Conservation (phyloP, 192 early-diverging fungal species). For the Kickxella alabastrina region DNA sequence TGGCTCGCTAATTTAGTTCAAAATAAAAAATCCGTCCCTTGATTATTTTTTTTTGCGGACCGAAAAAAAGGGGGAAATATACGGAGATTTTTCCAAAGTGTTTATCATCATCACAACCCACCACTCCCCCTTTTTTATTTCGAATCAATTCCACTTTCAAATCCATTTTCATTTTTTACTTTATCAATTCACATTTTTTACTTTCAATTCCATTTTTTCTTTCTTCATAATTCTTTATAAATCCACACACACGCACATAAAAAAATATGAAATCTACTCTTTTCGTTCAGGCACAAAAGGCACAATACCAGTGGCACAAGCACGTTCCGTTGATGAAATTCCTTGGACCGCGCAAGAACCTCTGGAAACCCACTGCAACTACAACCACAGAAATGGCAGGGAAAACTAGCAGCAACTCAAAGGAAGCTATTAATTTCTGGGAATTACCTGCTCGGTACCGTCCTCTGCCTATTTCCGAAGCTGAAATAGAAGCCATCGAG, state of each 20-base stretch:
- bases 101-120: neutral
- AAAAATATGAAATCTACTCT: constrained; percentile 19
- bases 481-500: constrained; percentile 51
- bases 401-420: neutral
- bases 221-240: too few relatives aligned
- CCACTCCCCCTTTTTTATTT: neutral
- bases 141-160: neutral
- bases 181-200: neutral
- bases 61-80: too few relatives aligned
- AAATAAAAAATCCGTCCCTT: too few relatives aligned
- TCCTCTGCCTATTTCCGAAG: constrained; percentile 32
- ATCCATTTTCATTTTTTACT: neutral
- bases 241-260: too few relatives aligned
- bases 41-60: too few relatives aligned
- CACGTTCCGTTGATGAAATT: constrained; percentile 49
- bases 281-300: constrained; percentile 18
- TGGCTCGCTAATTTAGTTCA: too few relatives aligned
- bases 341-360: constrained; percentile 37
- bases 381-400: constrained; percentile 5
- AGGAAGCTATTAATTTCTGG: constrained; percentile 44
- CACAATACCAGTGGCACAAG: constrained; percentile 45
- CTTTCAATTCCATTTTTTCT: too few relatives aligned
- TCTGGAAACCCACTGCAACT: constrained; percentile 18
- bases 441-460: constrained; percentile 51
- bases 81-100: neutral